These are phyloP conservation scores for Huntiella moniliformis DNA, from an alignment of 2,329 filamentous ascomycete genomes.

Conservation along the genomic window DNA sequence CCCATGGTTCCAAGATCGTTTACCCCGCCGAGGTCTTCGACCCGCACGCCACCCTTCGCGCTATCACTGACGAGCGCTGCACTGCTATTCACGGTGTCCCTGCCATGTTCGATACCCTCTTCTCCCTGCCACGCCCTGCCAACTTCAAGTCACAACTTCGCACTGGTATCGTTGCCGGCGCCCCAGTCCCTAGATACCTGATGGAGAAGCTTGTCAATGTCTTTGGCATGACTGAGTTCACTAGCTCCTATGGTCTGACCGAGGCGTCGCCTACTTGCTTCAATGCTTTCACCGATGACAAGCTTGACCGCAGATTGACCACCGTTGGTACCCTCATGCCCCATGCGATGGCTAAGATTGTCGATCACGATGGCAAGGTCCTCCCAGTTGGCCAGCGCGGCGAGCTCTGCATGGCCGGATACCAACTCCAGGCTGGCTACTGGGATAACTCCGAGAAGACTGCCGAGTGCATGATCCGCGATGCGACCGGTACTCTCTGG, in stretches of 20 bases:
- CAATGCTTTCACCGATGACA: constrained; percentile 59
- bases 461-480: constrained; percentile 35
- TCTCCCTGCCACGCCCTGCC: constrained; percentile 26
- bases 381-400: constrained; percentile 50
- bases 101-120: constrained; percentile 60
- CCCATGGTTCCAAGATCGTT: constrained; percentile 57
- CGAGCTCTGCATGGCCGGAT: constrained; percentile 62
- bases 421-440: constrained; percentile 51
- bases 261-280: constrained; percentile 67
- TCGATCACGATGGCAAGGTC: constrained; percentile 45
- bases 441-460: constrained; percentile 60
- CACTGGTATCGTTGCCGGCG: constrained; percentile 63
- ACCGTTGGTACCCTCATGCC: constrained; percentile 64
- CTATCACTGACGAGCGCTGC: constrained; percentile 47
- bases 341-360: constrained; percentile 59
- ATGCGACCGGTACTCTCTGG: constrained; percentile 39
- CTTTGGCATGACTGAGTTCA: constrained; percentile 59
- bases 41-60: constrained; percentile 42
- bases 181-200: constrained; percentile 54
- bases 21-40: constrained; percentile 62
- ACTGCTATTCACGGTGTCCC: constrained; percentile 68
- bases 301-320: constrained; percentile 43
- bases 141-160: constrained; percentile 35
- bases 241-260: constrained; percentile 52
- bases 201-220: constrained; percentile 54